phyloP scores from a whole-genome alignment of 306 rosid genomes.

The Prunus davidiana region DNA sequence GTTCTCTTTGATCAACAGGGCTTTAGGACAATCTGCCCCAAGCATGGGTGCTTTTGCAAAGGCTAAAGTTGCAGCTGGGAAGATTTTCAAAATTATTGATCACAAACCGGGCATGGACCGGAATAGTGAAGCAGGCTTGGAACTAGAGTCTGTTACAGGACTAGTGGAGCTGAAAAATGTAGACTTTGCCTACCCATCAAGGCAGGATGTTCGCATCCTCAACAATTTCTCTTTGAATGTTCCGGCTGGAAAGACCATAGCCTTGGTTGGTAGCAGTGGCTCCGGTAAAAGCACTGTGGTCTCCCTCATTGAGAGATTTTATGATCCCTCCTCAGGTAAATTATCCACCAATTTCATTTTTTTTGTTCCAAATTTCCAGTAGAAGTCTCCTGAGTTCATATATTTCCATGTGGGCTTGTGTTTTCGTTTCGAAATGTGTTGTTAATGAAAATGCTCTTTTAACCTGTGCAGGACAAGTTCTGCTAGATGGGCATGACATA shows the following conservation, averaged over 20 bases:
- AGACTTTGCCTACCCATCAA: conserved; percentile 85
- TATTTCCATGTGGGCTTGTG: neutral
- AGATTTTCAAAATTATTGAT: conserved; percentile 76
- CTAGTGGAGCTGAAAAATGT: conserved; percentile 80
- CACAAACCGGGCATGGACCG: conserved; percentile 83
- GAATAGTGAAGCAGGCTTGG: conserved; percentile 68
- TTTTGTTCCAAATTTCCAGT: conserved; percentile 4
- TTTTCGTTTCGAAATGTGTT: neutral
- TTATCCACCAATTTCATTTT: neutral
- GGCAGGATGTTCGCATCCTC: conserved; percentile 79
- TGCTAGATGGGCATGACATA: conserved; percentile 85
- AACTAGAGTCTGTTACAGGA: conserved; percentile 74
- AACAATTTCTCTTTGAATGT: conserved; percentile 65
- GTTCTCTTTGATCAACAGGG: conserved; percentile 43
- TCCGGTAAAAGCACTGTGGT: conserved; percentile 98
- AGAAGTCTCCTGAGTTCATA: conserved; percentile 2
- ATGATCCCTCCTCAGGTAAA: conserved; percentile 85
- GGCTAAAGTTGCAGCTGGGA: conserved; percentile 94
- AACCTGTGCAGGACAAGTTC: conserved; percentile 68
- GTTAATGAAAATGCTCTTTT: conserved; percentile 1
- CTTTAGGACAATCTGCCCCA: conserved; percentile 93
- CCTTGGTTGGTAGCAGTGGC: conserved; percentile 97
- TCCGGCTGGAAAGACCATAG: conserved; percentile 96
- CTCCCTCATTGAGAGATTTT: conserved; percentile 93
- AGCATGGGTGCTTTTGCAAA: conserved; percentile 93